Evolutionary conservation across 495 filamentous ascomycete genomes (phyloP), one percentile per base, ranked within the genome.

Genomic region (Viridothelium virens): DNA sequence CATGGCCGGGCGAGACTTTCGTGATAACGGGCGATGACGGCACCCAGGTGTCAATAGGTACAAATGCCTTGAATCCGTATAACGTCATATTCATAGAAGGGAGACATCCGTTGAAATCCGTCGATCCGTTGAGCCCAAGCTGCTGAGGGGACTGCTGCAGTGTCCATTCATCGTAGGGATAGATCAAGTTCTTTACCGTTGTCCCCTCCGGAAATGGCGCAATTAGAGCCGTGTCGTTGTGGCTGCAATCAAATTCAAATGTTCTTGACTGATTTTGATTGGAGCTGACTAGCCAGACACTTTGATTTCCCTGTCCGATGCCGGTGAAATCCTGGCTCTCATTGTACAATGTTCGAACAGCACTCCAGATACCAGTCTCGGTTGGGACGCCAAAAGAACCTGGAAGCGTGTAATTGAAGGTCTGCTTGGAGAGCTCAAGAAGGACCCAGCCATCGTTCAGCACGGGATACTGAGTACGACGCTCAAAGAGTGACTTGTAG

Each of bases 291-390:
- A 90, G 73, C 88, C 87, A 90, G 3, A 89, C 79, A 0, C 80
- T 77, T 63, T 84, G 79, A 38, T 87, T 85, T 5, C 80, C 79
- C 67, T 70, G 34, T 61, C 76, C 78, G 33, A 75, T 70, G 34
- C 68, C 70, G 11, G 46, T 66, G 18, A 85, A 75, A 64, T 86
- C 77, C 70, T 90, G 87, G 11, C 83, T 69, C 25, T 69, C 75
- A 0, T 76, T 74, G 61, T 81, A 82, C 31, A 76, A 73, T 16
- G 79, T 81, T 18, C 88, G 80, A 41, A 82, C 66, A 39, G 87
- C 80, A 65, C 86, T 87, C 86, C 86, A 91, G 70, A 91, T 79
- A 11, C 88, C 88, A 9, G 81, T 83, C 68, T 88, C 85, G 5
- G 88, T 89, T 0, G 79, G 76, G 0, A 81, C 77, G 0, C 76